These are phyloP conservation scores for Xylariales sp. DNA, from an alignment of 2,329 filamentous ascomycete genomes.

Conservation along the genomic window DNA sequence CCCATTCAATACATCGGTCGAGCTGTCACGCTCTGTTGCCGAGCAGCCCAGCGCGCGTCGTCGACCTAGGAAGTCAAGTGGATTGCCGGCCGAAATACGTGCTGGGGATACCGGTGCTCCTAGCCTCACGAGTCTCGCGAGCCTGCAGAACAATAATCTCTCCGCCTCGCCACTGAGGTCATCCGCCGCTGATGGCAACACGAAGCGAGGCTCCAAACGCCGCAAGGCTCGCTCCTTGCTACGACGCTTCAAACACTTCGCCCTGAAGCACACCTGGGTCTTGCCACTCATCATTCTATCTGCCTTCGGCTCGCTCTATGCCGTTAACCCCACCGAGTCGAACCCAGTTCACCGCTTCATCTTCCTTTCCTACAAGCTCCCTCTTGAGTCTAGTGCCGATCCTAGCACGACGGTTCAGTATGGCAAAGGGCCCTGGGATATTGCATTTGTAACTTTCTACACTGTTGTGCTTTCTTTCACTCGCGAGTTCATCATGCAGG, in stretches of 20 bases:
- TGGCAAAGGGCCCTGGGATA: constrained; percentile 87
- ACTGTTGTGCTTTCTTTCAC: constrained; percentile 91
- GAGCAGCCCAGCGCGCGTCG: constrained; percentile 56
- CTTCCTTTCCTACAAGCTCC: constrained; percentile 88
- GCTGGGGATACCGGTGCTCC: constrained; percentile 68
- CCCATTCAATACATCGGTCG: constrained; percentile 62
- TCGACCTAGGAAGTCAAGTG: constrained; percentile 66
- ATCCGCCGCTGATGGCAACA: constrained; percentile 40
- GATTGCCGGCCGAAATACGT: constrained; percentile 63
- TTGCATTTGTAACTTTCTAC: constrained; percentile 91
- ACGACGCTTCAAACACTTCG: constrained; percentile 63
- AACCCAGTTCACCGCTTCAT: constrained; percentile 86
- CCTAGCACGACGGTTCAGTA: constrained; percentile 72
- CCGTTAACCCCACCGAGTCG: constrained; percentile 77
- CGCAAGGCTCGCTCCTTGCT: constrained; percentile 66
- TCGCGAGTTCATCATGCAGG: constrained; percentile 96
- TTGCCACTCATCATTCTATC: constrained; percentile 75
- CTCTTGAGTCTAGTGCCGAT: constrained; percentile 57
- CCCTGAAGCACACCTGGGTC: constrained; percentile 69
- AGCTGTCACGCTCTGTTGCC: constrained; percentile 58
- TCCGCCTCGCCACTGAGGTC: constrained; percentile 35
- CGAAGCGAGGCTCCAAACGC: constrained; percentile 63
- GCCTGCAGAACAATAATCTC: constrained; percentile 50
- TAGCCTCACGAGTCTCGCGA: constrained; percentile 63
- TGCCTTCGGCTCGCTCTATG: constrained; percentile 75